phyloP scores from a whole-genome alignment of 2,329 filamentous ascomycete species.

The Sporothrix variecibatus region DNA sequence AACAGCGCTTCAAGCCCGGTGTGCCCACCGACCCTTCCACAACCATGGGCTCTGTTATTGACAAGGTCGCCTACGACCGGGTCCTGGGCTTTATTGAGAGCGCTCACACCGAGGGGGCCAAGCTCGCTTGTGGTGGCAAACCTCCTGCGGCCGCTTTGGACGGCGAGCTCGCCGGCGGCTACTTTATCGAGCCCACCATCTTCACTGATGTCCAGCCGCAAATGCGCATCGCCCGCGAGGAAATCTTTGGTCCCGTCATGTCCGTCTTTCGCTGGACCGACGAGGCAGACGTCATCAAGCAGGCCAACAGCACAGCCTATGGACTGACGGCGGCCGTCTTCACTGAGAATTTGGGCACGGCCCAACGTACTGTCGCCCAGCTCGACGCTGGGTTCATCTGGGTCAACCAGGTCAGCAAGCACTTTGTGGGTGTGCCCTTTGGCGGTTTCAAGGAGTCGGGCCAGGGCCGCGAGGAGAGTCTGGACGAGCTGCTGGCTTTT shows the following conservation, averaged over 20 bases:
- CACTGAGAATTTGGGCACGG: slow-evolving; percentile 70
- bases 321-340: slow-evolving; percentile 85
- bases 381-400: slow-evolving; percentile 42
- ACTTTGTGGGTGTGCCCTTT: slow-evolving; percentile 51
- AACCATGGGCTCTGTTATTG: not conserved
- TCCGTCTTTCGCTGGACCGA: slow-evolving; percentile 72
- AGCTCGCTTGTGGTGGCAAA: slow-evolving; percentile 52
- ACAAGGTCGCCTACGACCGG: slow-evolving; percentile 67
- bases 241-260: slow-evolving; percentile 89
- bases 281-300: slow-evolving; percentile 65
- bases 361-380: slow-evolving; percentile 68
- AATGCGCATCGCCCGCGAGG: slow-evolving; percentile 77
- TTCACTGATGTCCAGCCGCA: slow-evolving; percentile 82
- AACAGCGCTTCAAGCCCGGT: slow-evolving; percentile 61
- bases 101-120: slow-evolving; percentile 70
- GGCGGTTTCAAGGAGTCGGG: slow-evolving; percentile 38
- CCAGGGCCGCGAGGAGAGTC: slow-evolving; percentile 22
- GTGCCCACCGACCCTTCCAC: slow-evolving; percentile 39
- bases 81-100: slow-evolving; percentile 73
- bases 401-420: slow-evolving; percentile 43
- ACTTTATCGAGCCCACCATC: slow-evolving; percentile 79
- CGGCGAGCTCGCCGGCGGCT: slow-evolving; percentile 60
- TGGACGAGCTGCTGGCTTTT: slow-evolving; percentile 24
- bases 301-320: slow-evolving; percentile 75
- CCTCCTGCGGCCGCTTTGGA: slow-evolving; percentile 52